These are phyloP conservation scores for Thalia dealbata DNA, from an alignment of 176 grass and related monocot genomes.

Conservation along the genomic window DNA sequence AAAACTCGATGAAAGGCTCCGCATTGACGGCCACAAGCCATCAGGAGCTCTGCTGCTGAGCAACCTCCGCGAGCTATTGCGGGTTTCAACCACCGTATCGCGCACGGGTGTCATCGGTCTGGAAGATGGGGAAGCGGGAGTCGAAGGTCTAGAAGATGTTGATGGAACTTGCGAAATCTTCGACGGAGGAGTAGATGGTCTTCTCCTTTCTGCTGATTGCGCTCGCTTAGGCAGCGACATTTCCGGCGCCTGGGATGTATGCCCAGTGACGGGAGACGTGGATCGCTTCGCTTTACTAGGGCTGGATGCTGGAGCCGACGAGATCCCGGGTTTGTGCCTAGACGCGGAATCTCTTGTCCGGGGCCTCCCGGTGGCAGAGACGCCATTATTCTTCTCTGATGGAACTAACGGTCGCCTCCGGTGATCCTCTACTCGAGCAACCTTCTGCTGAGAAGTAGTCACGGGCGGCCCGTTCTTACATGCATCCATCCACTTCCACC, in stretches of 20 bases:
- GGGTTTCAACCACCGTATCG: slow-evolving; percentile 39
- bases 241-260: slow-evolving; percentile 7
- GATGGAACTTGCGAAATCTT: slow-evolving; percentile 35
- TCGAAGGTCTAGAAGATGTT: slow-evolving; percentile 19
- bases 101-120: slow-evolving; percentile 53
- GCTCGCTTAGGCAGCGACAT: slow-evolving; percentile 44
- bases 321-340: slow-evolving; percentile 42
- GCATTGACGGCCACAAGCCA: slow-evolving; percentile 84
- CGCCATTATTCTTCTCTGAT: slow-evolving; percentile 76
- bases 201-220: slow-evolving; percentile 66
- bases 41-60: slow-evolving; percentile 43
- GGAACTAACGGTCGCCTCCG: slow-evolving; percentile 48
- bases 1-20: slow-evolving; percentile 66
- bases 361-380: slow-evolving; percentile 9
- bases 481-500: slow-evolving; percentile 39
- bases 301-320: slow-evolving; percentile 16
- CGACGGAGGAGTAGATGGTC: slow-evolving; percentile 45
- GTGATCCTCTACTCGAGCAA: slow-evolving; percentile 31
- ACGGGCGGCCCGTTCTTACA: slow-evolving; percentile 13
- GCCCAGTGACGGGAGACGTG: slow-evolving; percentile 40
- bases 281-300: slow-evolving; percentile 37
- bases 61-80: slow-evolving; percentile 29
- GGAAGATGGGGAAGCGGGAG: slow-evolving; percentile 55
- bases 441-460: slow-evolving; percentile 22
- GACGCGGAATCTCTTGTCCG: slow-evolving; percentile 37